phyloP scores from a whole-genome alignment of 2,329 filamentous ascomycete genomes.

The Sporothrix variecibatus region DNA sequence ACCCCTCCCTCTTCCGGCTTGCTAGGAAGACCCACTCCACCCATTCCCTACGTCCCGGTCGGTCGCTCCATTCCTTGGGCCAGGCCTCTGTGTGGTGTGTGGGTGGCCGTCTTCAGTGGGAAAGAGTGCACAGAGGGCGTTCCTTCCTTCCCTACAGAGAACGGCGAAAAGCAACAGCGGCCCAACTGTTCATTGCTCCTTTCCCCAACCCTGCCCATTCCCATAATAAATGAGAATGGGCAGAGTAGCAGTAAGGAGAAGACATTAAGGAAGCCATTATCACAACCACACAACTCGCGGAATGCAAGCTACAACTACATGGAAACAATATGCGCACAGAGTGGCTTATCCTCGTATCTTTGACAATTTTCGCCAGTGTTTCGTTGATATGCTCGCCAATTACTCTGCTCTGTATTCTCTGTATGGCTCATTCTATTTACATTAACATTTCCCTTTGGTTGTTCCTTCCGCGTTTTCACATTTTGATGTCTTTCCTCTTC shows the following conservation, averaged over 20 bases:
- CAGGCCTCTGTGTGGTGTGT: background rate
- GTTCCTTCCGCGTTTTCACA: background rate
- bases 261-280: background rate
- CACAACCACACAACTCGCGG: background rate
- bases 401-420: background rate
- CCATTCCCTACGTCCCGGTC: conserved; percentile 14
- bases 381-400: background rate
- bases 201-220: background rate
- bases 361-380: background rate
- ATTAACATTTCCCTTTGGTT: background rate
- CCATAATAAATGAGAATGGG: background rate
- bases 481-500: background rate
- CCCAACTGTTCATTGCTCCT: background rate
- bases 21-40: conserved; percentile 12
- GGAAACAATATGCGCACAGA: background rate
- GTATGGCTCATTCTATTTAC: background rate
- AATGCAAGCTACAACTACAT: background rate
- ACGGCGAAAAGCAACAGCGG: background rate
- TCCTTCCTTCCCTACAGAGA: background rate
- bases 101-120: background rate
- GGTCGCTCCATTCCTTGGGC: conserved; percentile 18
- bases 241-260: background rate
- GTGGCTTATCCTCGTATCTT: background rate
- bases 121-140: background rate
- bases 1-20: conserved; percentile 4